Conservation (phyloP, 805 yeast genomes). For the Wickerhamiella domercqiae region DNA sequence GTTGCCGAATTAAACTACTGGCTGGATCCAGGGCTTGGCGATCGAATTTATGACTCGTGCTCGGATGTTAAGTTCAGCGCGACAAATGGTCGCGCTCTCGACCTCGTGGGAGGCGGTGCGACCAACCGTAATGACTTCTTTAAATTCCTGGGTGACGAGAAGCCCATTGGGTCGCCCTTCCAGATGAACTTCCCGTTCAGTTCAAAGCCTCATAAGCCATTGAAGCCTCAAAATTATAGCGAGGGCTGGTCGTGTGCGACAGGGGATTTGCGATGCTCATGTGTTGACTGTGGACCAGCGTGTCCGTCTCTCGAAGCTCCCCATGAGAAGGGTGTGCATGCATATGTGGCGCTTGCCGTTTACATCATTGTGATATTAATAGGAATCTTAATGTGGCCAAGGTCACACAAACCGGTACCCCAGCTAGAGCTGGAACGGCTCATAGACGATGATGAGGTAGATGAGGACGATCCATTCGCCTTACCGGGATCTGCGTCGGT, state of each 20-base stretch:
- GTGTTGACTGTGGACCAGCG: slow-evolving; percentile 71
- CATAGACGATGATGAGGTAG: slow-evolving; percentile 29
- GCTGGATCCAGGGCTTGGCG: slow-evolving; percentile 46
- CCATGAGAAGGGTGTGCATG: slow-evolving; percentile 39
- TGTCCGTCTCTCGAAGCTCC: slow-evolving; percentile 53
- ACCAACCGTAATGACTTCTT: slow-evolving; percentile 52
- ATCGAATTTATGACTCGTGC: slow-evolving; percentile 64
- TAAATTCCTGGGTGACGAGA: slow-evolving; percentile 85
- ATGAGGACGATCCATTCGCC: slow-evolving; percentile 19
- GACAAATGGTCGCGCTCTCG: slow-evolving; percentile 94
- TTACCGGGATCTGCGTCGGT: slow-evolving; percentile 16
- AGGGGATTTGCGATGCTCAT: slow-evolving; percentile 41
- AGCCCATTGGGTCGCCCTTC: slow-evolving; percentile 91
- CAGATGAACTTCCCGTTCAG: slow-evolving; percentile 66
- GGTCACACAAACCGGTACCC: not conserved
- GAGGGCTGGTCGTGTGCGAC: slow-evolving; percentile 42
- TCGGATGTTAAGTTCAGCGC: slow-evolving; percentile 82
- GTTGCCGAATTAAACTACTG: slow-evolving; percentile 59
- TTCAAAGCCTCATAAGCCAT: slow-evolving; percentile 6
- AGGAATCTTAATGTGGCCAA: not conserved
- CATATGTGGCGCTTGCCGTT: slow-evolving; percentile 47
- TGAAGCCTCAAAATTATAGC: slow-evolving; percentile 16
- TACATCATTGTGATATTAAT: slow-evolving; percentile 2
- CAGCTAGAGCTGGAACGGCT: slow-evolving; percentile 21
- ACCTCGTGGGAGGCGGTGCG: slow-evolving; percentile 96